Evolutionary conservation across 176 grass and related monocot species (phyloP).

Genomic region (Rhynchospora breviuscula): DNA sequence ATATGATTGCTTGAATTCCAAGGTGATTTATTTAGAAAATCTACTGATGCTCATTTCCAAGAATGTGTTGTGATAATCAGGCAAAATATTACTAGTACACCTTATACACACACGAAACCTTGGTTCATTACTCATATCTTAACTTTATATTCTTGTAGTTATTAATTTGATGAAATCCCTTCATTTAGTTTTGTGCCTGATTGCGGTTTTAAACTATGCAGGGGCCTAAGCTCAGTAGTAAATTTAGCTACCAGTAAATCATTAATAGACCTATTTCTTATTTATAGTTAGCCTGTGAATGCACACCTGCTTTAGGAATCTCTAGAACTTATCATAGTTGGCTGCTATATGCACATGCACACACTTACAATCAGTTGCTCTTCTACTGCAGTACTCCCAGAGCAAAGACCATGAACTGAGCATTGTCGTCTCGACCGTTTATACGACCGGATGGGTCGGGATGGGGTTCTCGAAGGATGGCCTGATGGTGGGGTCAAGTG

Average conservation of each 20-base stretch:
- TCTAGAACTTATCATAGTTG: background rate
- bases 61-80: background rate
- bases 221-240: background rate
- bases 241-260: background rate
- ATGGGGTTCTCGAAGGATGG: slow-evolving; percentile 89
- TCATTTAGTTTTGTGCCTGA: background rate
- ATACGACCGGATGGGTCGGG: slow-evolving; percentile 83
- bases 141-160: background rate
- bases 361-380: background rate
- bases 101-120: background rate
- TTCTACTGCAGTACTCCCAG: slow-evolving; percentile 70
- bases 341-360: no score
- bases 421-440: slow-evolving; percentile 69
- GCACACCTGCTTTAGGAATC: background rate
- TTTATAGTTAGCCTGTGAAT: background rate
- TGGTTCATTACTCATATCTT: background rate
- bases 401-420: slow-evolving; percentile 61
- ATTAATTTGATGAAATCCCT: background rate
- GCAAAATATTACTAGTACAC: background rate
- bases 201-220: background rate
- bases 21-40: background rate
- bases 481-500: slow-evolving; percentile 81
- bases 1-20: background rate
- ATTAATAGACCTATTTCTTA: background rate
- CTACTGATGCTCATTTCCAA: background rate